Evolutionary conservation across 2,329 filamentous ascomycete genomes (phyloP).

Genomic region (Biscogniauxia marginata): DNA sequence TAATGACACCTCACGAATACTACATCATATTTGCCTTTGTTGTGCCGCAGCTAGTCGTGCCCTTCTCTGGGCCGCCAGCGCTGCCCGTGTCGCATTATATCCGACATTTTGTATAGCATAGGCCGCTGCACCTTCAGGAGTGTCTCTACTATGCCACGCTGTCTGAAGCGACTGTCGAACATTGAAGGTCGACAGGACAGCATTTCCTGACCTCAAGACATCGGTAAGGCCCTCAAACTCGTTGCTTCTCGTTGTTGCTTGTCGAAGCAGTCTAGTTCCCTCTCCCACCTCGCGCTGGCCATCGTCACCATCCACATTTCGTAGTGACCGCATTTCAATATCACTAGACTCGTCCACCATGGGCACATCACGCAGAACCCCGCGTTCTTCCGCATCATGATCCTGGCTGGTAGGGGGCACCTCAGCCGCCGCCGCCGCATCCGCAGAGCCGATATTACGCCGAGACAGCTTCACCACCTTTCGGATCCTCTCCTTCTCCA

Average conservation of each 20-base stretch:
- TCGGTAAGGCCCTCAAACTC: constrained; percentile 36
- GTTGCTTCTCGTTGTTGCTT: constrained; percentile 17
- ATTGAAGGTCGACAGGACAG: constrained; percentile 52
- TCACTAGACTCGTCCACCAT: constrained; percentile 39
- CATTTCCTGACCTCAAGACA: constrained; percentile 54
- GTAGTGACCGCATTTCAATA: constrained; percentile 45
- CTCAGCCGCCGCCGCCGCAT: constrained; percentile 20
- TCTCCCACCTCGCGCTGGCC: constrained; percentile 23
- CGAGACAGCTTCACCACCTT: constrained; percentile 43
- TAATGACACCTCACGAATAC: constrained; percentile 18
- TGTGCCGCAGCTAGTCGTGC: constrained; percentile 33
- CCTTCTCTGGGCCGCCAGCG: constrained; percentile 46
- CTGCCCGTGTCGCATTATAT: constrained; percentile 54
- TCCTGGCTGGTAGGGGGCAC: constrained; percentile 40
- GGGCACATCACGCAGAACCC: constrained; percentile 42
- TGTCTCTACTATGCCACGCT: constrained; percentile 43
- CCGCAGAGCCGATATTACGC: constrained; percentile 17
- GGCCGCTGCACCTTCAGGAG: constrained; percentile 44
- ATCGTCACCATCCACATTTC: constrained; percentile 16
- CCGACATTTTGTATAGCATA: constrained; percentile 54
- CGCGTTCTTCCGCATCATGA: constrained; percentile 57
- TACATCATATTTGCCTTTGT: constrained; percentile 23
- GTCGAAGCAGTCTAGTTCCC: constrained; percentile 29
- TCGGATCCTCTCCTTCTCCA: constrained; percentile 57
- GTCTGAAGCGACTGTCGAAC: constrained; percentile 48